Percentiles rank a stretch among this genome's conserved stretches.
Evolutionary conservation across 1,139 yeast species (phyloP).

Genomic region (Suhomyces anneliseae): DNA sequence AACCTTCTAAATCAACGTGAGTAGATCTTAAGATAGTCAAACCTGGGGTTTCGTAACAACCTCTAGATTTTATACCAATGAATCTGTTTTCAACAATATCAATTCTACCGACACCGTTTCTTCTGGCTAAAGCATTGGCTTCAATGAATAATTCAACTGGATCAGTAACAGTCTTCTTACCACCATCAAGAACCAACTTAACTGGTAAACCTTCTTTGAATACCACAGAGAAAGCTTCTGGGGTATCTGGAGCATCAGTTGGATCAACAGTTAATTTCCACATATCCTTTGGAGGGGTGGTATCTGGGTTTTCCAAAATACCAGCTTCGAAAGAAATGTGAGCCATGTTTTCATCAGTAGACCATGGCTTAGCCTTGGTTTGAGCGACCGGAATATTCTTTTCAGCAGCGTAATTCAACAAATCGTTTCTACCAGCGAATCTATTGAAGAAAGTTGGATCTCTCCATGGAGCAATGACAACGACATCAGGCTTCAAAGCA

Average conservation of each 20-base stretch:
- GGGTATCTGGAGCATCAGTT: constrained; percentile 86
- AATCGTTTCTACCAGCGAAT: constrained; percentile 96
- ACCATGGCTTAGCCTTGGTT: constrained; percentile 99
- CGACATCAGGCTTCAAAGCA: constrained; percentile 95
- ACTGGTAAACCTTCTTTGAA: constrained; percentile 87
- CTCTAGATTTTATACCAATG: constrained; percentile 97
- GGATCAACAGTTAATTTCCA: constrained; percentile 99
- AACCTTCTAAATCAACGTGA: constrained; percentile 95
- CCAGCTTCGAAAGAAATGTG: constrained; percentile 99
- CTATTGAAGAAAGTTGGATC: constrained; percentile 91
- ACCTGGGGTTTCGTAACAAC: constrained; percentile 99
- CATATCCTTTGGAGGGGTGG: constrained; percentile 99
- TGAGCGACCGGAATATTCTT: constrained; percentile 94
- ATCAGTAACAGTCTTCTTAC: constrained; percentile 62
- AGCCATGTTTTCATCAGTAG: constrained; percentile 98
- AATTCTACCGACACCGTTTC: constrained; percentile 99
- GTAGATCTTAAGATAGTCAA: constrained; percentile 89
- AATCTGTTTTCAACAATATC: constrained; percentile 99
- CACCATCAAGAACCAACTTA: constrained; percentile 70
- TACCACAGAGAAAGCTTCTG: constrained; percentile 82
- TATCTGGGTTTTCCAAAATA: constrained; percentile 95
- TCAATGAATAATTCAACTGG: constrained; percentile 91
- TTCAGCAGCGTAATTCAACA: constrained; percentile 87
- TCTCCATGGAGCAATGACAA: constrained; percentile 99
- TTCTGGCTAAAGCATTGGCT: constrained; percentile 94